Conservation (phyloP, 495 filamentous ascomycete species). For the Podospora conica region DNA sequence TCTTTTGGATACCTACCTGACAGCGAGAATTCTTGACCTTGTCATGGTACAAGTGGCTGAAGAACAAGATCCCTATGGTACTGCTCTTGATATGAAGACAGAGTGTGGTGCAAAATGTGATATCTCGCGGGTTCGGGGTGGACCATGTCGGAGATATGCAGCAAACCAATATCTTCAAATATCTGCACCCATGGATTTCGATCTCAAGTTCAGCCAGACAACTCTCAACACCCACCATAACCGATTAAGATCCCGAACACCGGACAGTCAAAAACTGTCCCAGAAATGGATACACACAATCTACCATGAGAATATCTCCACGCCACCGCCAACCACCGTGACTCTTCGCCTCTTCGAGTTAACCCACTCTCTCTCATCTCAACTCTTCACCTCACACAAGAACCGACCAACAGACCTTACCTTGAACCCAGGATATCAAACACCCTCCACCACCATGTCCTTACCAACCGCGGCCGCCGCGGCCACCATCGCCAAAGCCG, state of each 20-base stretch:
- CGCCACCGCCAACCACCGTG: neutral
- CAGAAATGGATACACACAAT: neutral
- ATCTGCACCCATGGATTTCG: neutral
- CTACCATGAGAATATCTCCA: slow-evolving; percentile 1
- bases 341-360: neutral
- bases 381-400: neutral
- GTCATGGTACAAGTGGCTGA: neutral
- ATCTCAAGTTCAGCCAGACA: neutral
- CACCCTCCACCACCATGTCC: slow-evolving; percentile 6
- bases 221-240: neutral
- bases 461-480: slow-evolving; percentile 9
- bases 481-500: slow-evolving; percentile 11
- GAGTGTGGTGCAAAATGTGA: neutral
- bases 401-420: neutral
- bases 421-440: neutral
- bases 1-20: neutral
- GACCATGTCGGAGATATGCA: neutral
- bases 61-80: too few relatives aligned
- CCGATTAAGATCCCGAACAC: neutral
- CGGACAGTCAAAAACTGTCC: neutral
- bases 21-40: neutral
- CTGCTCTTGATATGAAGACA: too few relatives aligned
- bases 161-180: neutral
- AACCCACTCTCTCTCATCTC: neutral
- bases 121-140: neutral